Evolutionary conservation across 768 basidiomycete genomes (phyloP).

Genomic region (Serpula lacrymans): DNA sequence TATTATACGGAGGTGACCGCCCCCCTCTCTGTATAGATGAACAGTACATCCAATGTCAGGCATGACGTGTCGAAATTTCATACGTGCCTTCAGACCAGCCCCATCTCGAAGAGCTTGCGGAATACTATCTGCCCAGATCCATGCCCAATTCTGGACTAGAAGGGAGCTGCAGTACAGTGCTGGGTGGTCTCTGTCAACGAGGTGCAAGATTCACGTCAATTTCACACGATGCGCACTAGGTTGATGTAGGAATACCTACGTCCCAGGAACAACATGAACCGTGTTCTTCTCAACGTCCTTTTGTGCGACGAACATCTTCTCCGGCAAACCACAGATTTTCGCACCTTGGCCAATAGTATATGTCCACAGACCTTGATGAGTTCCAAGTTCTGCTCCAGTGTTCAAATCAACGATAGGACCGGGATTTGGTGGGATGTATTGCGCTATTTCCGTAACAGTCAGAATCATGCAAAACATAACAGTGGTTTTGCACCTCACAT

Average conservation of each 20-base stretch:
- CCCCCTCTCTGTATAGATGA: conserved; percentile 36
- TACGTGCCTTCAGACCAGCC: conserved; percentile 44
- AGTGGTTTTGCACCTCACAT: conserved; percentile 39
- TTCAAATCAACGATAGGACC: conserved; percentile 64
- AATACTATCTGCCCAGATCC: conserved; percentile 71
- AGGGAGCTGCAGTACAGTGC: conserved; percentile 44
- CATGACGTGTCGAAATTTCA: conserved; percentile 76
- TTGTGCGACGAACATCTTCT: conserved; percentile 66
- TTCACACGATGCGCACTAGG: no score
- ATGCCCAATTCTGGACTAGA: conserved; percentile 51
- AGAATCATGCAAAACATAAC: not conserved
- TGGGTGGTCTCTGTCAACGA: conserved; percentile 60
- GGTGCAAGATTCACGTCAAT: not conserved
- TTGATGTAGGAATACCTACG: conserved; percentile 42
- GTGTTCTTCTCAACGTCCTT: conserved; percentile 65
- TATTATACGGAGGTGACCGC: conserved; percentile 34
- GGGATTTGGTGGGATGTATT: conserved; percentile 68
- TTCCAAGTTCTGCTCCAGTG: conserved; percentile 51
- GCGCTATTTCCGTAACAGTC: conserved; percentile 44
- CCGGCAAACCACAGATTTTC: conserved; percentile 54
- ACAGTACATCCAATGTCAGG: conserved; percentile 49
- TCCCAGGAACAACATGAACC: conserved; percentile 73
- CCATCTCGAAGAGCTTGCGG: conserved; percentile 42
- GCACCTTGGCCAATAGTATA: conserved; percentile 86
- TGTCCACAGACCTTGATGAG: conserved; percentile 76